phyloP scores from a whole-genome alignment of 148 eudicot genomes.

The Vaccinium corymbosum region DNA sequence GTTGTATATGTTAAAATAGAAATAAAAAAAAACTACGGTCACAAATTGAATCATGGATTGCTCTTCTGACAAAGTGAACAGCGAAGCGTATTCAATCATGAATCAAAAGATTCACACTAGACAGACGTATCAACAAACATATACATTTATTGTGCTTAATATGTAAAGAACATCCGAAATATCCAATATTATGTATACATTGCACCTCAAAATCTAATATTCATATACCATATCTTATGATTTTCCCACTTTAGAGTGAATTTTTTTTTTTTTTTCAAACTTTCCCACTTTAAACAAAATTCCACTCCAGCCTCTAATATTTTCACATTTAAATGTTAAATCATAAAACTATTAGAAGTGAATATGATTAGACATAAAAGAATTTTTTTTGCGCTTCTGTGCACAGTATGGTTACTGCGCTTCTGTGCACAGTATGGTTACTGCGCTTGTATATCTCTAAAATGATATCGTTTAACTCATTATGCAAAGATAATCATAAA shows the following conservation, averaged over 20 bases:
- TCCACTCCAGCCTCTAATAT: too few relatives aligned
- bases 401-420: too few relatives aligned
- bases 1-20: not conserved
- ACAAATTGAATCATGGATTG: not conserved
- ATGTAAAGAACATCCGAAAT: not conserved
- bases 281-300: too few relatives aligned
- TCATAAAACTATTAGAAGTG: too few relatives aligned
- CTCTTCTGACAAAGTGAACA: not conserved
- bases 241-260: too few relatives aligned
- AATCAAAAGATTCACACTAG: not conserved
- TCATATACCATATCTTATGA: too few relatives aligned
- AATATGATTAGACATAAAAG: too few relatives aligned
- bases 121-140: not conserved
- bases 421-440: too few relatives aligned
- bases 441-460: not conserved
- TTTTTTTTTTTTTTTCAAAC: too few relatives aligned
- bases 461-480: not conserved
- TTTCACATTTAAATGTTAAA: too few relatives aligned
- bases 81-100: not conserved
- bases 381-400: too few relatives aligned
- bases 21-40: not conserved
- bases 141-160: not conserved
- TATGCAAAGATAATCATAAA: not conserved
- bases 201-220: too few relatives aligned
- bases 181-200: not conserved